Base-by-base conservation (phyloP, 192 early-diverging fungal species). In the Coemansia sp. region DNA sequence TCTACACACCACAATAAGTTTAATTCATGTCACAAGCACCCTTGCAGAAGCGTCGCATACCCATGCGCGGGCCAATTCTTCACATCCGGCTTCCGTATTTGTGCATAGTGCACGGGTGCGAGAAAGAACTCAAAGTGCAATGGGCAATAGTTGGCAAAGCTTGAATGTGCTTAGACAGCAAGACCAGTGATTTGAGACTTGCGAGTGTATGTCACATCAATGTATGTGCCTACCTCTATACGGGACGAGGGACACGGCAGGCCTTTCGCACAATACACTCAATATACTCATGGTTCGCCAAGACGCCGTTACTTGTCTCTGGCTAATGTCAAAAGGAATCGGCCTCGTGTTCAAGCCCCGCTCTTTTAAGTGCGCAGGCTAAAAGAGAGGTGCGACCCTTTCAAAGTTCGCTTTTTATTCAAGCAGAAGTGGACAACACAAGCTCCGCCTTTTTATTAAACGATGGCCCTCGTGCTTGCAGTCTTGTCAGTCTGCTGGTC, bases 21-120 rank as follows among this genome's bases (percentile, higher is more conserved):
- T 63, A 50, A 63, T 63, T 37, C 20, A 51, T 51, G 45, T 51
- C 62, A 63, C 62, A 21, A 13, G 34, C 56, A 20, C 18, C 34
- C 33, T 37, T 58, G 56, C 56, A 58, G 56, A 3, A 3, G 51
- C 26, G 45, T 14, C 5, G 43, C 31, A 34, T 23, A 33, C 14
- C 42, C 26, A 35, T 48, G 61, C n/a, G n/a, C 40, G 3, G 13
- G n/a, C 53, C 33, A 56, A 18, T 56, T 56, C 33, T 9, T 8
- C 5, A 2, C 16, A 56, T 14, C 16, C 9, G 31, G 33, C 13
- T 33, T 33, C 14, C 28, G 14, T 14, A 9, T 24, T 20, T 7
- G 51, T 53, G 24, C 10, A 13, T 18, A 16, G 51, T 11, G 28
- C 51, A 13, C 28, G 21, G 51, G 28, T 3, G 3, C 14, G 51